Conservation (phyloP, 2,329 filamentous ascomycete species). For the Samsoniella hepiali region DNA sequence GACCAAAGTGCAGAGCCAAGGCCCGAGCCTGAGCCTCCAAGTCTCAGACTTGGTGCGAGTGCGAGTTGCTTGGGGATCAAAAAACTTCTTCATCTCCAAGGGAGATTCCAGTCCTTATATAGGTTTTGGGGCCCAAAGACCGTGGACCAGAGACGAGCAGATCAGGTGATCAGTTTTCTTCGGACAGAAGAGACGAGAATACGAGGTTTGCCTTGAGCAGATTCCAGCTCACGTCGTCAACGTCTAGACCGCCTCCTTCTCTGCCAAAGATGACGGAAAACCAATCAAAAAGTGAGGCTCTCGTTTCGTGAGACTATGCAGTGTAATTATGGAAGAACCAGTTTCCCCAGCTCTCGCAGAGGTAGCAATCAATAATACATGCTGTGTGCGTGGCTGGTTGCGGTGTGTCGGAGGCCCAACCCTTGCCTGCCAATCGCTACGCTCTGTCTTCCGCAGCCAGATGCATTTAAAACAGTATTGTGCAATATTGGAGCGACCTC, state of each 20-base stretch:
- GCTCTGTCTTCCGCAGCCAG: not conserved
- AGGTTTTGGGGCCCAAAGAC: not conserved
- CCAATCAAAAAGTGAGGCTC: not conserved
- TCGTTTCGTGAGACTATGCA: not conserved
- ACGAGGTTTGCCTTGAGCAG: not conserved
- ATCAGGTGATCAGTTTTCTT: not conserved
- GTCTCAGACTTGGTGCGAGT: no score
- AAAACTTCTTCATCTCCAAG: no score
- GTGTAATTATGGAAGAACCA: not conserved
- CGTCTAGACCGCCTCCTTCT: not conserved
- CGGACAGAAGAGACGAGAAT: not conserved
- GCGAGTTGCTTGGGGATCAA: no score
- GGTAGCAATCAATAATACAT: not conserved
- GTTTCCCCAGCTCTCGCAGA: not conserved
- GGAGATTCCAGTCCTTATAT: not conserved
- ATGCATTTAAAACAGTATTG: not conserved
- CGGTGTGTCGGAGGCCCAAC: not conserved
- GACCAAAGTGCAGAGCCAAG: no score
- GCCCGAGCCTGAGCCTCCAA: no score
- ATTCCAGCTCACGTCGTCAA: not conserved
- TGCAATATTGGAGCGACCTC: no score
- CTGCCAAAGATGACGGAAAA: not conserved
- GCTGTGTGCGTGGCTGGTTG: not conserved
- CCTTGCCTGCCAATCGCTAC: not conserved
- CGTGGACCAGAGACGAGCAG: not conserved